Evolutionary conservation across 768 basidiomycete genomes (phyloP), one percentile per base, ranked within the genome.

Genomic region (Gymnopilus dilepis): DNA sequence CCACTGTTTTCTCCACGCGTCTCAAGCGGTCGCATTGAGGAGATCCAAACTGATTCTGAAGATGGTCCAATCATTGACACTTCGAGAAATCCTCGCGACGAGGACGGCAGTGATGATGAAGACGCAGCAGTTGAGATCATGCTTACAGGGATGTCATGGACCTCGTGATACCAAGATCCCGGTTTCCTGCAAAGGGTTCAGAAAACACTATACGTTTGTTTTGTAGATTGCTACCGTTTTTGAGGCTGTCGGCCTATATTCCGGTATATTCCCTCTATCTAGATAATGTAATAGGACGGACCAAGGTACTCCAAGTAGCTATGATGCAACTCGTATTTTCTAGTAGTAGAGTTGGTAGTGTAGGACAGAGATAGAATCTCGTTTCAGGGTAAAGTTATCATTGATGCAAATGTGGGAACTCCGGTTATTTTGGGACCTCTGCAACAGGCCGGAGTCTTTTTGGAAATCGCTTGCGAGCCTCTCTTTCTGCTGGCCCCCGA

Each of bases 401-500:
- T 50, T 41, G 42, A 42, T 51, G 55, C 47, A 38, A 50, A 56
- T 34, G 50, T 65, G 66, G 65, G 64, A 67, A 70, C 50, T 60
- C 63, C 40, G 56, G 56, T 58, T 42, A 34, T 58, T 64, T 63
- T 61, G 15, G 59, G 57, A 22, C n/a, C 38, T n/a, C 59, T 56
- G 43, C 60, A 59, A 62, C 42, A 40, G 50, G 53, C 21, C 47
- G 56, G 51, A 58, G 45, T 34, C 63, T 67, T 57, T 67, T 65
- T 60, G 64, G 56, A 67, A 67, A 60, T 69, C 55, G 56, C 57
- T 48, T 58, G 59, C 60, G 54, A 59, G 60, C 56, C 67, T 38
- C 59, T 67, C 68, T 65, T 54, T 62, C 62, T 63, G 64, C 56
- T 69, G 67, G 67, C 65, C 68, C 64, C 69, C 66, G 68, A 74